Base-by-base conservation (phyloP, 148 eudicot species). In the Drosera capensis region DNA sequence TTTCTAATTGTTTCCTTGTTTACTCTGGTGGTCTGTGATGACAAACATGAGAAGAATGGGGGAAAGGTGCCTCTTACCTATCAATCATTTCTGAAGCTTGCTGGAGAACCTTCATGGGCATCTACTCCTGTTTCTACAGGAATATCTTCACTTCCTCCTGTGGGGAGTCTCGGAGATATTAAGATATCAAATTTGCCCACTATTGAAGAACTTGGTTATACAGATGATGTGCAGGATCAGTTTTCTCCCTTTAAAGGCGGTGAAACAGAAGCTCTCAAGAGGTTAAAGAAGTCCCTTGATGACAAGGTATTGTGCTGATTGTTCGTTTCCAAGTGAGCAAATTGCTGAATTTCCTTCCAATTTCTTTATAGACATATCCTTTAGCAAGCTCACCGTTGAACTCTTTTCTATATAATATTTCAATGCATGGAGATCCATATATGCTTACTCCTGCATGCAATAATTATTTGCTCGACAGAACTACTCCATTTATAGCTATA, bases 181-280 rank as follows among this genome's bases (percentile, higher is more conserved):
- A 61, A 39, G 13, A 39, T 72, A 45, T 63, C 70, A 44, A 66
- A 70, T 55, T 88, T 87, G 43, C 94, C 96, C 42, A 73, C 80
- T 17, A 39, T 87, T 24, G 48, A 68, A 55, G 80, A 82, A 56
- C 76, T 87, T 35, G 96, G 96, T 42, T 87, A 87, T 51, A 77
- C 45, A 51, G 63, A 74, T 19, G 52, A 28, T 55, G 59, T 61
- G 67, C 71, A 86, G 96, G 79, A 65, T 35, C 82, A 77, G 34
- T 70, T 67, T 52, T 71, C 88, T 47, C 88, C 85, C 1, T 82
- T 86, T 50, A 74, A 61, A 67, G 96, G 96, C 0, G 94, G 96
- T 55, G 96, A 86, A 76, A 68, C 94, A 23, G 94, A 82, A 70
- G 96, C 85, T 37, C 56, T 86, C 50, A 73, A 64, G 66, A 71